Evolutionary conservation across 1,284 basidiomycete genomes (phyloP), one percentile per base, ranked within the genome.

Genomic region (Porphyrellus sp.): DNA sequence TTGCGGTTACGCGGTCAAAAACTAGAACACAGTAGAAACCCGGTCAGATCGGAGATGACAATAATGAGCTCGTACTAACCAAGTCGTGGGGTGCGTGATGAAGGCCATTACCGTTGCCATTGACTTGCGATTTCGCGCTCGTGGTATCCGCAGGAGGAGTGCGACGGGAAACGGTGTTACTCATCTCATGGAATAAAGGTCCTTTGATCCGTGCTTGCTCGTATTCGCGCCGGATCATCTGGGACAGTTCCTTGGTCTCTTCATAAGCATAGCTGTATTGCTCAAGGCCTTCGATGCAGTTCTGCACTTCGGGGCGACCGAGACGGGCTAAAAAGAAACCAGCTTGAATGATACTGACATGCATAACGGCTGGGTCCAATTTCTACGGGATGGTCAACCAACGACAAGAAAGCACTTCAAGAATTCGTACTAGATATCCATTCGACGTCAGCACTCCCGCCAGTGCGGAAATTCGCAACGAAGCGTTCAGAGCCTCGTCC

Each of bases 231-330:
- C 73, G 75, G 67, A 90, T 86, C 59, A 88, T 81, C 33, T 77
- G 75, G 1, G 90, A 88, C 59, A 88, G 82, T 28, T 90, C 88
- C 50, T 84, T 88, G 43, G 89, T 86, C 63, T 93, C 90, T 64
- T 93, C 92, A 61, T 91, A 91, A 18, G 88, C 86, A 61, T 84
- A 81, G 61, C 84, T 87, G 67, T 95, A 95, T 71, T 97, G 94
- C 61, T 89, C 80, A 40, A 97, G 76, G 6, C 89, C 94, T 9
- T 79, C 81, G 60, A 95, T 85, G 66, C 92, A 93, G 61, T 87
- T 86, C 51, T 79, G 72, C 23, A 89, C 88, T 71, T 96, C 93
- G 4, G 83, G 83, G 20, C 89, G 82, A 5, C 86, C 90, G 28
- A 88, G 73, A n/a, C 83, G 79, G 4, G 91, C 92, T 48, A 95